Evolutionary conservation across 2,329 filamentous ascomycete species (phyloP).

Genomic region (Bipolaris zeicola): DNA sequence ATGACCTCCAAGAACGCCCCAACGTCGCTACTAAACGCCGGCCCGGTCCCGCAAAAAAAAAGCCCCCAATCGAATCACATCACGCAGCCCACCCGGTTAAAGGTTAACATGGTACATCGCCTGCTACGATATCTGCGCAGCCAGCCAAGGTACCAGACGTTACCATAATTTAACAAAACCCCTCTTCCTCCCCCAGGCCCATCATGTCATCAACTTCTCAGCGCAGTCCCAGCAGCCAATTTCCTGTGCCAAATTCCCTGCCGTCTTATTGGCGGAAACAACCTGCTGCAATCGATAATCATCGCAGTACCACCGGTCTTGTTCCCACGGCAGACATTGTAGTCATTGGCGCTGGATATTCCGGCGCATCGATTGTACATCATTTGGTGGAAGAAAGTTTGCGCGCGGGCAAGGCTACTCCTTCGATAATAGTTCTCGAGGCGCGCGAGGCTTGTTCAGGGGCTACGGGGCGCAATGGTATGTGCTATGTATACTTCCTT

Average conservation of each 20-base stretch:
- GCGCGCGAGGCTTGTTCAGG: conserved; percentile 58
- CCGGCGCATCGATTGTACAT: conserved; percentile 17
- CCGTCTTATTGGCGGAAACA: conserved; percentile 18
- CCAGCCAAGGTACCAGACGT: not conserved
- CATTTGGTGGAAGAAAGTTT: conserved; percentile 16
- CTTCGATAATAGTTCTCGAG: conserved; percentile 49
- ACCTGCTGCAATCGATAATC: conserved; percentile 11
- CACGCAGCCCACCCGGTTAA: not conserved
- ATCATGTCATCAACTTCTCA: conserved; percentile 1
- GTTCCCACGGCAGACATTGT: conserved; percentile 12
- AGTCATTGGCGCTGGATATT: conserved; percentile 20
- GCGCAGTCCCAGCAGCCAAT: not conserved
- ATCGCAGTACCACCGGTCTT: conserved; percentile 18
- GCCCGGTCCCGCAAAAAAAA: not conserved
- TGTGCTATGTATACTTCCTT: conserved; percentile 14
- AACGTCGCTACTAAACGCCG: not conserved
- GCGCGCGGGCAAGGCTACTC: not conserved
- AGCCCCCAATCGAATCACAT: no score
- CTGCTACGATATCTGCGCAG: not conserved
- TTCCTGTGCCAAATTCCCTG: conserved; percentile 12
- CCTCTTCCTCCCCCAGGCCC: not conserved
- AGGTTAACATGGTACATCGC: not conserved
- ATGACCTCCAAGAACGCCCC: no score
- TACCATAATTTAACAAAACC: not conserved
- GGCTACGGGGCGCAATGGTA: conserved; percentile 61